Evolutionary conservation across 1,284 basidiomycete species (phyloP), one percentile per base, ranked within the genome.

Genomic region (Pseudozyma tsukubaensis): DNA sequence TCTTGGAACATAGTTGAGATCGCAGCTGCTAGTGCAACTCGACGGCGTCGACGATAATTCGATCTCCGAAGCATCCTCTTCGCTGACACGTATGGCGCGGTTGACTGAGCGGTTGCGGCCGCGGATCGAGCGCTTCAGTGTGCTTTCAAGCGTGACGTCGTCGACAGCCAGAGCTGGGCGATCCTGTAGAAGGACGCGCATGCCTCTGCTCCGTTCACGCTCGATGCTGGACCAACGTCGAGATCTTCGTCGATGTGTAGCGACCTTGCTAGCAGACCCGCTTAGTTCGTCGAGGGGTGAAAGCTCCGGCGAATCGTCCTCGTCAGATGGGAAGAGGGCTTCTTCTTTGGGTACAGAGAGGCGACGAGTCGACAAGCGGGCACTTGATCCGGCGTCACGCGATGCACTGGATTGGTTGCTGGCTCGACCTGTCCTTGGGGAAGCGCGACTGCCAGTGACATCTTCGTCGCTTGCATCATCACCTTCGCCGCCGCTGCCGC

Each of bases 141-240:
- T 2, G 51, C 12, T 1, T 40, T 19, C 1, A 35, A 32, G 32
- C 39, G 47, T 2, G 45, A 12, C 7, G 2, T 45, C n/a, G 13
- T 53, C 35, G 2, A 47, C 21, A 6, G 45, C 34, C 11, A 24
- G 44, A 16, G 45, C 36, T 10, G 59, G 45, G 11, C 39, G 59
- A n/a, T 67, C 59, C 11, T 63, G 55, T 2, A 76, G 18, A 6
- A 76, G 59, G 51, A 76, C 67, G 50, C 73, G 65, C 60, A 76
- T 64, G 18, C 71, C 73, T 36, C 70, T 50, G n/a, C 60, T 37
- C 35, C 73, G 73, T 35, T 70, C 73, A 29, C 73, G 61, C 51
- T 76, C 73, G 36, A 73, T 60, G 56, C 70, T 76, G n/a, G 73
- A 76, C 65, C 69, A 69, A 21, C 73, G 58, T 0, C 73, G 42